Evolutionary conservation across 2,329 filamentous ascomycete species (phyloP), one percentile per base, ranked within the genome.

Genomic region (Trichophyton simii): DNA sequence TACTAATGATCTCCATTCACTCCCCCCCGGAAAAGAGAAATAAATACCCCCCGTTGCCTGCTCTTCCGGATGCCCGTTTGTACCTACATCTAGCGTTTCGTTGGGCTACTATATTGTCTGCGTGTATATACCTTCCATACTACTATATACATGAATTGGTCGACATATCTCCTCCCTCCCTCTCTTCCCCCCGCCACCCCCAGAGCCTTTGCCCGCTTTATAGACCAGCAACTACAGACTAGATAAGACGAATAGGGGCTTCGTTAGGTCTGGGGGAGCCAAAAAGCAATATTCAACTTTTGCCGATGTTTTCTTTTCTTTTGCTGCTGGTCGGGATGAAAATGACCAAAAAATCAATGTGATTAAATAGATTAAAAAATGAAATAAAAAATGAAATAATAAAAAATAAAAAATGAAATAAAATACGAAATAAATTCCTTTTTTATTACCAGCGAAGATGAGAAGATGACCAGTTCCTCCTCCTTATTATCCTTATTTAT

Each of bases 261-360:
- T 38, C 34, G 13, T 13, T 13, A 38, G 9, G 34, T 13, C 34
- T 38, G 34, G 34, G 15, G 18, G 44, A 25, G 50, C 50, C 22
- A 54, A 54, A 52, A 54, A 54, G 50, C 50, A 54, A 54, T 54
- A n/a, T n/a, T n/a, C n/a, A n/a, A n/a, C n/a, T n/a, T n/a, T 54
- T 6, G 3, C 28, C 18, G n/a, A 11, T 54, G 31, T 34, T 54
- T 13, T 54, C 15, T 34, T 54, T 13, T 54, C 15, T 34, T 54
- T 34, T 54, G 22, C 22, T 54, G 9, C 18, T 48, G 50, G 50
- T 31, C n/a, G 15, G 3, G 28, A 54, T 28, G 22, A 54, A 20
- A 34, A 54, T 28, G 13, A 18, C 44, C 20, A 20, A 25, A 48
- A 46, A 48, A 48, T 22, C 7, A 25, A 48, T 48, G n/a, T 48